These are phyloP conservation scores for Penicillium manginii DNA, from an alignment of 495 filamentous ascomycete species.

Conservation along the genomic window DNA sequence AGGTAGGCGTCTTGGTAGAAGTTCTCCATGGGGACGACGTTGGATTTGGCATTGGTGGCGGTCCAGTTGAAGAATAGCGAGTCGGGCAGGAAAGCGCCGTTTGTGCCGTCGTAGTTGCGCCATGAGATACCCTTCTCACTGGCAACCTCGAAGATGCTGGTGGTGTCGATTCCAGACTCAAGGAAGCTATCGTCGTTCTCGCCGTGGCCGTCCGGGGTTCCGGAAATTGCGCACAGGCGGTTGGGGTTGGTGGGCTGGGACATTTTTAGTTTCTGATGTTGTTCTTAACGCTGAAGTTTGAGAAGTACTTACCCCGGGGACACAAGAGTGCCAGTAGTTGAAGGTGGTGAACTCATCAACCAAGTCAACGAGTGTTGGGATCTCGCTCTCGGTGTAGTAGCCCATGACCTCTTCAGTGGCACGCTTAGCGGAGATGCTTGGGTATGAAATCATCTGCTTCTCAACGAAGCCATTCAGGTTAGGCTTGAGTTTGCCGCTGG, in stretches of 20 bases:
- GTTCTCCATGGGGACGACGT: conserved; percentile 40
- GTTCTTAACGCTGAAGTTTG: not conserved
- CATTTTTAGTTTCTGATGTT: conserved; percentile 7
- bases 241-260: conserved; percentile 54
- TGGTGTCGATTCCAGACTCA: conserved; percentile 36
- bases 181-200: conserved; percentile 49
- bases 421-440: conserved; percentile 34
- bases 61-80: conserved; percentile 53
- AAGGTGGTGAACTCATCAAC: conserved; percentile 56
- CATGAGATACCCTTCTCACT: conserved; percentile 48
- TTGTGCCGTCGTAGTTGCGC: conserved; percentile 54
- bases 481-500: conserved; percentile 34
- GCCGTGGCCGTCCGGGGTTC: conserved; percentile 53
- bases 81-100: conserved; percentile 40
- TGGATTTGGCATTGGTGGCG: conserved; percentile 34
- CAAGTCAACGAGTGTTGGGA: conserved; percentile 50
- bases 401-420: conserved; percentile 50
- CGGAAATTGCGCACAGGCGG: conserved; percentile 49
- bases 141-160: conserved; percentile 51
- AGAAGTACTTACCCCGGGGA: conserved; percentile 49
- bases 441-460: conserved; percentile 45
- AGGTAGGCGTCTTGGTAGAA: conserved; percentile 48
- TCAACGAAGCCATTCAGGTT: conserved; percentile 53
- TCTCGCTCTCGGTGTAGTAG: conserved; percentile 54
- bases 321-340: conserved; percentile 56